Evolutionary conservation across 2,329 filamentous ascomycete genomes (phyloP), one percentile per base, ranked within the genome.

Genomic region (Fusarium burgessii): DNA sequence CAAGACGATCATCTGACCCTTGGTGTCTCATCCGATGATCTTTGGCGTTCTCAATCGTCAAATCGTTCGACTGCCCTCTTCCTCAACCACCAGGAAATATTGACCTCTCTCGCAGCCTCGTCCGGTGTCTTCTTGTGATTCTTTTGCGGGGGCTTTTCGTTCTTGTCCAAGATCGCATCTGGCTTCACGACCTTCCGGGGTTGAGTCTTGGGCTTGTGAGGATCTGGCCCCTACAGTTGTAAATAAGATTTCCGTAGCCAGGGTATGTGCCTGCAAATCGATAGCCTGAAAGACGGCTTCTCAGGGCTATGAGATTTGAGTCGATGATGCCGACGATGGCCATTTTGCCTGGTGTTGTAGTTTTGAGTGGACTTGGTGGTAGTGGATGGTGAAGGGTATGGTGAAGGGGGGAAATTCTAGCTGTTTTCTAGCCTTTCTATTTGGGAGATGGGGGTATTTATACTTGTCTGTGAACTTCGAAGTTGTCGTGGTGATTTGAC

Each of bases 401-500:
- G 5, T 4, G 10, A 9, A 33, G 9, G n/a, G 15, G 10, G 8
- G 25, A 45, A 0, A 6, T 2, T 0, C 23, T 23, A 23, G 23
- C 5, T 23, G 23, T 23, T 42, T 7, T 7, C 4, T 14, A 8
- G 10, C 8, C 5, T 3, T 18, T 25, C 0, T 2, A 2, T 1
- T 8, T 9, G 2, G 17, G 5, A 47, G 5, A 25, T 5, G 13
- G 7, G 3, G 4, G 7, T 7, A 17, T 20, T 56, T 56, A 35
- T 56, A 47, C 10, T 3, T 27, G 6, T 35, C 11, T 20, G 7
- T n/a, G 6, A 1, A 7, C 3, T n/a, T 11, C 10, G 10, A n/a
- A 47, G 20, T 4, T 15, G 13, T 17, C n/a, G n/a, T 38, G 9
- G 12, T 46, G 3, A 7, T 15, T 35, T 25, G 40, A 33, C 27